Base-by-base conservation (phyloP, 495 filamentous ascomycete genomes). In the Platismatia glauca region DNA sequence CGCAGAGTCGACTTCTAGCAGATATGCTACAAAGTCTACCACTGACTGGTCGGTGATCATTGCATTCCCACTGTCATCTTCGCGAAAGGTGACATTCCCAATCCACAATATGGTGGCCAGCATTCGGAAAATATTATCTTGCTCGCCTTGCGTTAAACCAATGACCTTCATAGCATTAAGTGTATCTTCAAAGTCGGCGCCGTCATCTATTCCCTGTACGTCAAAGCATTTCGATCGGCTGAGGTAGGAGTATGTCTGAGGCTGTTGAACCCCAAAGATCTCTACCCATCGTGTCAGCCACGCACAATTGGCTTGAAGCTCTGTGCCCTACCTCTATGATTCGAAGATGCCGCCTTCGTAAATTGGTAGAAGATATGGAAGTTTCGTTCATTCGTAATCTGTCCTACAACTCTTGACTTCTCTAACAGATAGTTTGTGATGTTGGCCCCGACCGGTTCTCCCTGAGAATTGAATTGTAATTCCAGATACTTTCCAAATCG, bases 281-380 rank as follows among this genome's bases (percentile, higher is more conserved):
- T 91, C 84, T 69, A 13, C 7, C 22, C 15, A 55, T 33, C 34
- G 24, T 4, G 35, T 74, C 63, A 72, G 67, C 57, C 24, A 41
- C 16, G n/a, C 13, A 18, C 41, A 55, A 55, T 55, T 57, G 63
- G 20, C 27, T 33, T 38, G 5, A 0, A 12, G 33, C 57, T 34
- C 18, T 48, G 18, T 34, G n/a, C 41, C 71, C 60, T 76, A 85
- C 82, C 81, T 71, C 91, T 79, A 73, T 97, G 95, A 53, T 88
- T 86, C 68, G 88, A 81, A 13, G 91, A 87, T 18, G 94, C 95
- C 1, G 88, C 91, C 72, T 99, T 99, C 27, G 95, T 87, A 74
- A 96, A 96, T 72, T 99, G 95, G 74, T 99, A 99, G 73, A 99
- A 97, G 68, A 99, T 97, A 74, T 99, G 95, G 76, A 99, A 99